Conservation (phyloP, 192 early-diverging fungal genomes). For the Coemansia sp. region DNA sequence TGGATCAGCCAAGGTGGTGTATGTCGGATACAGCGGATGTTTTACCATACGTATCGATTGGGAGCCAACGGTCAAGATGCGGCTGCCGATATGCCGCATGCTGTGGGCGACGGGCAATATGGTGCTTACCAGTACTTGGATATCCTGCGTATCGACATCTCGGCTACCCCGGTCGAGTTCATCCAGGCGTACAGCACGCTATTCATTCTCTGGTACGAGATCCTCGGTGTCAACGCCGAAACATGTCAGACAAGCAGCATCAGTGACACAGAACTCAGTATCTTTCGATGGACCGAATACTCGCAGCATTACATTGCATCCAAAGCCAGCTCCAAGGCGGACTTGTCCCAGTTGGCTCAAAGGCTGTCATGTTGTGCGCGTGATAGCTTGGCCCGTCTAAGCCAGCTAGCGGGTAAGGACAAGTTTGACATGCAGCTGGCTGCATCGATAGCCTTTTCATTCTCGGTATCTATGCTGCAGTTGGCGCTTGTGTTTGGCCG, state of each 20-base stretch:
- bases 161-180: constrained; percentile 35
- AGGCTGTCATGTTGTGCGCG: constrained; percentile 9
- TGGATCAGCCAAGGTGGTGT: constrained; percentile 51
- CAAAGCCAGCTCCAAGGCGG: constrained; percentile 10
- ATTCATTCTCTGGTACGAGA: constrained; percentile 40
- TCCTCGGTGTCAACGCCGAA: background rate
- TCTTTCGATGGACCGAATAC: constrained; percentile 47
- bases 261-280: constrained; percentile 9
- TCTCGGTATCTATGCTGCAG: constrained; percentile 31
- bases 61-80: background rate
- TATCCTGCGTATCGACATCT: constrained; percentile 30
- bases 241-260: background rate
- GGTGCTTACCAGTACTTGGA: constrained; percentile 26
- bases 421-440: background rate
- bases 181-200: constrained; percentile 41
- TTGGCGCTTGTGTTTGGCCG: constrained; percentile 22
- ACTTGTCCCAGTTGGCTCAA: constrained; percentile 18
- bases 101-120: background rate
- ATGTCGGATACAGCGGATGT: constrained; percentile 18
- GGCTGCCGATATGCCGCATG: background rate
- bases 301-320: constrained; percentile 23
- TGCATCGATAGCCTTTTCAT: constrained; percentile 28
- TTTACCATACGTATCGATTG: background rate
- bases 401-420: constrained; percentile 1
- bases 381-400: constrained; percentile 12